These are phyloP conservation scores for Drosera capensis DNA, from an alignment of 148 eudicot species.

Conservation along the genomic window DNA sequence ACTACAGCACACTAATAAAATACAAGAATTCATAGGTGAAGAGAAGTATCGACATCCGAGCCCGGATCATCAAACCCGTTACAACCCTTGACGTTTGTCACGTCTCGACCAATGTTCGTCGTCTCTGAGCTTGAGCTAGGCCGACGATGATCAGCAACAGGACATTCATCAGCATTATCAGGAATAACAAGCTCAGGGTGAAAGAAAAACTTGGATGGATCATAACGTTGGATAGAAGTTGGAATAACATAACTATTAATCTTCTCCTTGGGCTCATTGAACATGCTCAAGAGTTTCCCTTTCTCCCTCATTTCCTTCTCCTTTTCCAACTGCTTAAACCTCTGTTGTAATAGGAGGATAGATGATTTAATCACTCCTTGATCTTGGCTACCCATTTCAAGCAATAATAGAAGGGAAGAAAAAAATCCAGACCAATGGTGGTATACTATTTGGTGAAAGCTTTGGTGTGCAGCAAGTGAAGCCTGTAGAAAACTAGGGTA, in stretches of 20 bases:
- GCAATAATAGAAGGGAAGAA: background rate
- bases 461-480: background rate
- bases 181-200: constrained; percentile 12
- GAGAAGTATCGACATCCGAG: constrained; percentile 85
- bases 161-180: background rate
- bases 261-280: constrained; percentile 4
- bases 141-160: background rate
- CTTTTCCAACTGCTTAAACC: constrained; percentile 54
- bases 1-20: too few relatives aligned
- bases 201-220: constrained; percentile 11
- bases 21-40: constrained; percentile 54
- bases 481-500: background rate
- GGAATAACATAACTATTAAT: constrained; percentile 2
- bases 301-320: constrained; percentile 66
- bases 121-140: constrained; percentile 1
- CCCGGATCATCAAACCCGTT: constrained; percentile 7
- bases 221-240: background rate
- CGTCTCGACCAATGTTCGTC: background rate
- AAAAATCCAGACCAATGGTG: background rate
- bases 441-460: background rate
- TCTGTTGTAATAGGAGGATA: constrained; percentile 56
- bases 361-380: constrained; percentile 37
- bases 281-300: constrained; percentile 31
- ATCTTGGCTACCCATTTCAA: constrained; percentile 4
- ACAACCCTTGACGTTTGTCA: background rate